Percentiles rank a stretch among this genome's conserved stretches.
phyloP scores from a whole-genome alignment of 73 alveolate genomes.

The Paramecium pentaurelia region DNA sequence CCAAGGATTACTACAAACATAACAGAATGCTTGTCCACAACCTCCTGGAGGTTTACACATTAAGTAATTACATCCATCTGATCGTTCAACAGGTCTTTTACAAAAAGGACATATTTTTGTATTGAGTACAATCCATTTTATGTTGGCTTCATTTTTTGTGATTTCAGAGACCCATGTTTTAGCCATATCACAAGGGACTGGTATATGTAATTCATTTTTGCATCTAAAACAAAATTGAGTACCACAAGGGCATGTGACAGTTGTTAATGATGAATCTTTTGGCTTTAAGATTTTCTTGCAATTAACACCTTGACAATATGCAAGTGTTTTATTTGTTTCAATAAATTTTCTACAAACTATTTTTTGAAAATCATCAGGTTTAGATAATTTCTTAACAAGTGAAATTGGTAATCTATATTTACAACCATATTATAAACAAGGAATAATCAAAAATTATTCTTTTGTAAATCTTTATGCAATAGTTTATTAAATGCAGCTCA shows the following conservation, averaged over 20 bases:
- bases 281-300: neutral
- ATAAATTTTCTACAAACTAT: neutral
- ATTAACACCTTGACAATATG: neutral
- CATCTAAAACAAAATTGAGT: constrained; percentile 70
- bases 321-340: neutral
- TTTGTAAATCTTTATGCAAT: neutral
- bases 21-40: constrained; percentile 74
- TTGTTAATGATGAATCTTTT: neutral
- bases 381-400: neutral
- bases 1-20: constrained; percentile 76
- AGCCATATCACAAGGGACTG: constrained; percentile 66
- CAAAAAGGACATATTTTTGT: constrained; percentile 75
- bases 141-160: constrained; percentile 62
- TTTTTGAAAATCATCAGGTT: neutral
- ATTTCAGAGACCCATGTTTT: constrained; percentile 47
- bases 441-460: neutral
- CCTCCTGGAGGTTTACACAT: constrained; percentile 68
- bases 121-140: constrained; percentile 66
- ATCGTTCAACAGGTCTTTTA: constrained; percentile 68
- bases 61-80: constrained; percentile 73
- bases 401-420: neutral
- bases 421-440: neutral
- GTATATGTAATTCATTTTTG: constrained; percentile 62
- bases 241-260: constrained; percentile 68
- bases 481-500: neutral